Evolutionary conservation across 1,284 basidiomycete genomes (phyloP), one percentile per base, ranked within the genome.

Genomic region (Pseudozyma thailandica): DNA sequence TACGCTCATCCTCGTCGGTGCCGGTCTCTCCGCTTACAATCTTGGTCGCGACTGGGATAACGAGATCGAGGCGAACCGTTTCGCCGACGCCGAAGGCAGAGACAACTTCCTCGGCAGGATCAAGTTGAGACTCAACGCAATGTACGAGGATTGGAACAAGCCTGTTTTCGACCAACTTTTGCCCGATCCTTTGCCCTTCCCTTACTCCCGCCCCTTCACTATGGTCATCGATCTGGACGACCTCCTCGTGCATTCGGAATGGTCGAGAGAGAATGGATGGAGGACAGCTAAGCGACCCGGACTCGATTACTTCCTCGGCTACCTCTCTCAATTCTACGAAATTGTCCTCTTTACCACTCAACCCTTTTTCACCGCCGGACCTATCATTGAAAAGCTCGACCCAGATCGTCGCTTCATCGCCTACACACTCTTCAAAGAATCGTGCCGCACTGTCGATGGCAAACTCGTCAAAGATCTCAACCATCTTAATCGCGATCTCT

Each of bases 301-400:
- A 3, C 91, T 95, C 9, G 96, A 98, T 83, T 97, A 98, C 84
- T 98, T 98, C 88, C 86, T 98, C 48, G 94, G 89, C 30, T 98
- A 98, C 84, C 87, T 98, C 41, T 93, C 93, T 0, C 94, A 97
- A 80, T 98, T 97, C 85, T 98, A 93, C 84, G 95, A 98, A 86
- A 90, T 98, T 65, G 94, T 98, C 21, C 86, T 98, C 54, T 99
- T 98, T 86, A 97, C 94, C 13, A 88, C 90, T 9, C 93, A 97
- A 85, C 89, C 92, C 51, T 87, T 88, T 75, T 98, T 95, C 84
- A 94, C 92, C 55, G 95, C 92, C 1, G 85, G 87, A 27, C 92
- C 93, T n/a, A 88, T 98, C 56, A 85, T 95, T 35, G 93, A 97
- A 81, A 94, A 97, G 85, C 88, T 98, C 38, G 96, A 98, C 84